Percentiles rank a stretch among this genome's conserved stretches.
These are phyloP conservation scores for Rhodomyrtus psidioides DNA, from an alignment of 441 rosid genomes.

Conservation along the genomic window DNA sequence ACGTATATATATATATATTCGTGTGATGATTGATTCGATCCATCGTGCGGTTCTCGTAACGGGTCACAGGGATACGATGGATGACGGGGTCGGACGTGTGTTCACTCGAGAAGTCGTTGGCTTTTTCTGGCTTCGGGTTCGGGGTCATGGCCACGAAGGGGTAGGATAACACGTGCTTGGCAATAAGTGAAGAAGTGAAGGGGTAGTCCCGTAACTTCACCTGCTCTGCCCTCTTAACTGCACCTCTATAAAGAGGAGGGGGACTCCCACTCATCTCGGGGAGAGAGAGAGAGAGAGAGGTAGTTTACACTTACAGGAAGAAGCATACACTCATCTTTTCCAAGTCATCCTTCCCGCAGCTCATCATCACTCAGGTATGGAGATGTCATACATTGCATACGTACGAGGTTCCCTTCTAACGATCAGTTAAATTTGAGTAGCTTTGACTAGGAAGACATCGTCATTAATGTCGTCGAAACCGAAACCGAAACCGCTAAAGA, in stretches of 20 bases:
- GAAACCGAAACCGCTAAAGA: neutral
- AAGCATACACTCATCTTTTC: neutral
- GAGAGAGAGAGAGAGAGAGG: neutral
- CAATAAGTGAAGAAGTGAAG: neutral
- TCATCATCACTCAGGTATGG: neutral
- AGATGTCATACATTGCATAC: neutral
- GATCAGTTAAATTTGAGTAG: neutral
- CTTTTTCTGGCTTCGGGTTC: neutral
- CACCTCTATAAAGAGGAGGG: constrained; percentile 12
- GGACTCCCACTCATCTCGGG: neutral
- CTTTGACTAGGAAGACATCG: neutral
- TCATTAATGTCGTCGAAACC: neutral
- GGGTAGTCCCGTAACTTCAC: constrained; percentile 27
- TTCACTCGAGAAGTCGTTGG: neutral
- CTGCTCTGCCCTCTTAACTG: neutral
- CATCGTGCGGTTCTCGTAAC: rapidly evolving
- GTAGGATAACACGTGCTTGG: neutral
- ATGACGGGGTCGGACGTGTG: neutral
- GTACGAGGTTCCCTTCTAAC: neutral
- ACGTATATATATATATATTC: neutral
- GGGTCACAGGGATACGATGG: neutral
- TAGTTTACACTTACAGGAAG: neutral
- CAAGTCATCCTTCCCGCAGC: neutral
- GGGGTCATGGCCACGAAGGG: constrained; percentile 3
- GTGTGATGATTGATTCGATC: neutral